Percentiles rank a stretch among this genome's conserved stretches.
Evolutionary conservation across 768 basidiomycete species (phyloP).

Genomic region (Plicaturopsis crispa): DNA sequence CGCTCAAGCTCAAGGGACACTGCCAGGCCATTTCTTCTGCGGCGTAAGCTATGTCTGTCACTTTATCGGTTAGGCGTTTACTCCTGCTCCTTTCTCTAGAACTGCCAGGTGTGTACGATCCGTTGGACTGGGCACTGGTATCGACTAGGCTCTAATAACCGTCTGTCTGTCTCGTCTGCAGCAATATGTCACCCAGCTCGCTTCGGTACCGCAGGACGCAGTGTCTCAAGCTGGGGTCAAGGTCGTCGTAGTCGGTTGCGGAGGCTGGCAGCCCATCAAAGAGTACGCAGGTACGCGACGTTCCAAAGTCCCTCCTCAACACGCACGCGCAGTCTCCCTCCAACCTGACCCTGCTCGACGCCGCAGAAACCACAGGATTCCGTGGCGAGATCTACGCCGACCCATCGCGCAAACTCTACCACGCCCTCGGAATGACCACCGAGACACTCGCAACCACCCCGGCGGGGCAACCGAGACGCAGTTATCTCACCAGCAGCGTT

Average conservation of each 20-base stretch:
- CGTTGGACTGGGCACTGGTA: neutral
- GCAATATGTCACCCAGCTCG: conserved; percentile 43
- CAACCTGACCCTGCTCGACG: too few relatives aligned
- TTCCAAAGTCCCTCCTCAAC: neutral
- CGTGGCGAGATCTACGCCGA: conserved; percentile 54
- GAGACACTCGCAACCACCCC: conserved; percentile 41
- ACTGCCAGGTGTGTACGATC: conserved; percentile 32
- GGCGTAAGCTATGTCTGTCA: conserved; percentile 32
- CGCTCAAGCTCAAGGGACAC: neutral
- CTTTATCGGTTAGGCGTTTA: neutral
- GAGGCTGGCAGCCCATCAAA: conserved; percentile 43
- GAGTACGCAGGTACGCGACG: conserved; percentile 34
- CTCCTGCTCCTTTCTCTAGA: conserved; percentile 15
- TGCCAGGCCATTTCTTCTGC: conserved; percentile 57
- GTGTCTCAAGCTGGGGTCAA: conserved; percentile 31
- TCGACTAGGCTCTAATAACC: neutral
- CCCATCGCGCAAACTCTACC: conserved; percentile 51
- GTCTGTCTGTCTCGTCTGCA: conserved; percentile 11
- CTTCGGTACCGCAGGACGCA: conserved; percentile 28
- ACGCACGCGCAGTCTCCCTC: too few relatives aligned
- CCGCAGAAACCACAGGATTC: conserved; percentile 37
- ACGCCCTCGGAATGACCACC: conserved; percentile 44
- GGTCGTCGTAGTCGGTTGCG: conserved; percentile 53
- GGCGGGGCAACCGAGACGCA: conserved; percentile 31
- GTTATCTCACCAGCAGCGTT: conserved; percentile 32